Evolutionary conservation across 805 yeast species (phyloP).

Genomic region (Wickerhamomyces sydowiorum): DNA sequence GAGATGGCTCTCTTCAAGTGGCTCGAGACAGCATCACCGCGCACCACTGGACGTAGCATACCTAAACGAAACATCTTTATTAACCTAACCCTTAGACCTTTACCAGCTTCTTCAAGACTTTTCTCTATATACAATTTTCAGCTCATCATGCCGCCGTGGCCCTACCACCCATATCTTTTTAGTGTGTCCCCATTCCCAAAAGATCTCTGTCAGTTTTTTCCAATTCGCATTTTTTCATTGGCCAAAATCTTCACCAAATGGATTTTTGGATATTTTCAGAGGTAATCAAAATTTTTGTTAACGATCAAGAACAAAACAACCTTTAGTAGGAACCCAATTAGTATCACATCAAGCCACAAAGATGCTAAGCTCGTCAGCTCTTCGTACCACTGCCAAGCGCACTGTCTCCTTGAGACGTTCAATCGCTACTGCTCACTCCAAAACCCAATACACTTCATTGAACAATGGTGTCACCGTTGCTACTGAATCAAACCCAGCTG

Average conservation of each 20-base stretch:
- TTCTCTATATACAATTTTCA: too few species aligned
- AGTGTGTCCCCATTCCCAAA: not conserved
- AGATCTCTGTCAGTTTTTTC: conserved; percentile 9
- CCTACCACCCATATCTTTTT: too few species aligned
- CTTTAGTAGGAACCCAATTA: not conserved
- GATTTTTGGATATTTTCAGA: not conserved
- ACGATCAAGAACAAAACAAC: too few species aligned
- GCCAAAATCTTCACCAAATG: not conserved
- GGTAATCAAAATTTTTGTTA: conserved; percentile 1
- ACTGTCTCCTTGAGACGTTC: conserved; percentile 34
- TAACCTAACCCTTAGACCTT: too few species aligned
- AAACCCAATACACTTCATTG: conserved; percentile 66
- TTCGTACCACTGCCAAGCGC: conserved; percentile 12
- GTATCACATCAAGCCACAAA: conserved; percentile 2
- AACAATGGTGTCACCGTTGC: conserved; percentile 73
- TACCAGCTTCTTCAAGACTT: too few species aligned
- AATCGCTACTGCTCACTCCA: conserved; percentile 50
- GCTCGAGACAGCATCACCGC: not conserved
- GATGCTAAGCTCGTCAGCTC: conserved; percentile 22
- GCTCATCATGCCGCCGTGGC: too few species aligned
- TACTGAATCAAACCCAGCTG: conserved; percentile 52
- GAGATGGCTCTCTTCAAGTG: conserved; percentile 1
- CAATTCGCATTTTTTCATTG: conserved; percentile 14
- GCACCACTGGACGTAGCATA: not conserved
- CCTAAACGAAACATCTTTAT: not conserved